Percentiles rank a stretch among this genome's conserved stretches.
Conservation (phyloP, 139 green algal genomes). For the Tetratostichococcus sp. region DNA sequence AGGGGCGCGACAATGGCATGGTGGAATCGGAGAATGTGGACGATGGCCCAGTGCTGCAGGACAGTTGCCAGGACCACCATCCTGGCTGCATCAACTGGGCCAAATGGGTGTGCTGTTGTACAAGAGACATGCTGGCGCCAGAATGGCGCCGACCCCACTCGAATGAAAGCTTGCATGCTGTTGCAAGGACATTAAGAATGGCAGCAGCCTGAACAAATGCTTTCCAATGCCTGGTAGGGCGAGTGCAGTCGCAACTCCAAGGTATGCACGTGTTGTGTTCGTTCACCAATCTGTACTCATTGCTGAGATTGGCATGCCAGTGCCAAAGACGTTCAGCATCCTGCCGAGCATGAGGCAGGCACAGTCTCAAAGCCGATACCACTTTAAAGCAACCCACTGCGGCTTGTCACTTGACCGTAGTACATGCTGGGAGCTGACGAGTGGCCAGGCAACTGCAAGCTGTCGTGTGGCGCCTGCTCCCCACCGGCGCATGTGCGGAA, state of each 20-base stretch:
- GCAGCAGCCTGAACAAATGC: background rate
- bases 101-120: background rate
- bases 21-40: background rate
- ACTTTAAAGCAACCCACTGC: too few relatives aligned
- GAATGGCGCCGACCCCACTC: too few relatives aligned
- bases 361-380: too few relatives aligned
- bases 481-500: conserved; percentile 6
- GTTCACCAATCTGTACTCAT: too few relatives aligned
- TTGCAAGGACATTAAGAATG: too few relatives aligned
- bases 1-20: background rate
- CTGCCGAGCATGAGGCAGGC: too few relatives aligned
- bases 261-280: background rate
- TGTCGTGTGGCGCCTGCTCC: conserved; percentile 15
- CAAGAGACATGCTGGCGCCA: too few relatives aligned
- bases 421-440: conserved; percentile 21
- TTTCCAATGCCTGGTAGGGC: background rate
- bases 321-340: background rate
- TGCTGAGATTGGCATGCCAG: too few relatives aligned
- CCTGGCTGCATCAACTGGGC: background rate
- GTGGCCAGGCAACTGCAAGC: conserved; percentile 23
- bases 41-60: background rate
- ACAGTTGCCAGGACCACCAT: background rate
- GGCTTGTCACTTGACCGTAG: background rate
- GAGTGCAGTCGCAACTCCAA: background rate
- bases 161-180: background rate